Evolutionary conservation across 2,329 filamentous ascomycete genomes (phyloP), one percentile per base, ranked within the genome.

Genomic region (Chaetomiaceae sp.): DNA sequence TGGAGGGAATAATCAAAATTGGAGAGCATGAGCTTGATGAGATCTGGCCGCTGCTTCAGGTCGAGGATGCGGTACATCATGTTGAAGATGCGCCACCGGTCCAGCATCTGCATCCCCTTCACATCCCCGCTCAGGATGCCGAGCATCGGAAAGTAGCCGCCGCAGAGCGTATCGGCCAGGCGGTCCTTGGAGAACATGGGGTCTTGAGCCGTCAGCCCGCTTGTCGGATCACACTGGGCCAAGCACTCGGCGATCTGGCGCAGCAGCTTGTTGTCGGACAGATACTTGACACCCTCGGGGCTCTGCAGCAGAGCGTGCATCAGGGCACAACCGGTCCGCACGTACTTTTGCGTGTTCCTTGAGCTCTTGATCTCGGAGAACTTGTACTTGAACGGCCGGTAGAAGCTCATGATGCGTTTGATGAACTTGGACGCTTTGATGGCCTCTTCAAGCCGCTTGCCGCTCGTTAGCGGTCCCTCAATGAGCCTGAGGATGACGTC

Each of bases 51-150:
- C 69, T 94, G 88, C 63, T 88, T 90, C 40, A 96, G 77, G 65
- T 97, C 92, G 54, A 96, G 82, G 57, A 99, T 96, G 70, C 97
- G 94, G 68, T 99, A 99, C 78, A 97, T 95, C 90, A 99, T 99
- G 70, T 97, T 97, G 72, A 96, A 91, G 79, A 99, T 95, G 63
- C 91, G 89, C 92, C 94, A 97, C 63, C 90, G 80, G 68, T 97
- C 92, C 66, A 99, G 82, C 73, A 99, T 92, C 57, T 87, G 84
- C 22, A 97, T 78, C 0, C 94, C 94, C 62, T 87, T 89, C 0
- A 81, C 74, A 64, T 96, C 90, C 49, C 86, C 86, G 63, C 88
- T 97, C 54, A 99, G 72, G 11, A 89, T 85, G 7, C 94, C 95
- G 2, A 99, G 75, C 76, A 99, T 89, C 14, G 91, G 83, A 68